Evolutionary conservation across 441 rosid genomes (phyloP).

Genomic region (Pelargonium australe): DNA sequence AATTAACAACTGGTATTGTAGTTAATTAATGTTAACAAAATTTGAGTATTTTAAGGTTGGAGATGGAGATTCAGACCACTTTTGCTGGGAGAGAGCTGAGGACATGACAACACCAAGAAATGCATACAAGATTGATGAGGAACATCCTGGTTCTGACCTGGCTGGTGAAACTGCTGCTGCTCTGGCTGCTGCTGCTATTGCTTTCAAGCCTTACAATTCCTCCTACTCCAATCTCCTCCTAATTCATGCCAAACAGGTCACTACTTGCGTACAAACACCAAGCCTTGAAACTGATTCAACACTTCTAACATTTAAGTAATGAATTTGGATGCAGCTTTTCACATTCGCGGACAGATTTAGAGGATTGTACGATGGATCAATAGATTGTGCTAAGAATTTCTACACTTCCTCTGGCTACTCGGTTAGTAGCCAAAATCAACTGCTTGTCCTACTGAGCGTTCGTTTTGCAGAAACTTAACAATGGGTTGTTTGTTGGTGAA

Average conservation of each 20-base stretch:
- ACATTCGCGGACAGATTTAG: slow-evolving; percentile 54
- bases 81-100: slow-evolving; percentile 80
- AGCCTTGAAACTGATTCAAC: too few species aligned
- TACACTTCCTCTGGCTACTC: slow-evolving; percentile 52
- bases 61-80: slow-evolving; percentile 78
- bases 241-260: slow-evolving; percentile 71
- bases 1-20: too few species aligned
- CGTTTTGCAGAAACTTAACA: neutral
- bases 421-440: slow-evolving; percentile 24
- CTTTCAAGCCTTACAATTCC: slow-evolving; percentile 72
- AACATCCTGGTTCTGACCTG: slow-evolving; percentile 77
- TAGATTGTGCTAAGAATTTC: slow-evolving; percentile 40
- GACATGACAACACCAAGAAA: slow-evolving; percentile 87
- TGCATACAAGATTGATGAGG: slow-evolving; percentile 57
- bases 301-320: neutral
- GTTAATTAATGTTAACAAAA: too few species aligned
- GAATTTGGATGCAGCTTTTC: slow-evolving; percentile 38
- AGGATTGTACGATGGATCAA: slow-evolving; percentile 54
- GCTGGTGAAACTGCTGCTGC: slow-evolving; percentile 92
- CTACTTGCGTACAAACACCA: neutral
- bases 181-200: slow-evolving; percentile 69
- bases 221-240: slow-evolving; percentile 65
- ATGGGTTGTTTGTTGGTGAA: neutral
- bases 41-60: slow-evolving; percentile 46
- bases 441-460: too few species aligned